Base-by-base conservation (phyloP, 371 early-diverging fungal species). In the Syncephalastrum monosporum region DNA sequence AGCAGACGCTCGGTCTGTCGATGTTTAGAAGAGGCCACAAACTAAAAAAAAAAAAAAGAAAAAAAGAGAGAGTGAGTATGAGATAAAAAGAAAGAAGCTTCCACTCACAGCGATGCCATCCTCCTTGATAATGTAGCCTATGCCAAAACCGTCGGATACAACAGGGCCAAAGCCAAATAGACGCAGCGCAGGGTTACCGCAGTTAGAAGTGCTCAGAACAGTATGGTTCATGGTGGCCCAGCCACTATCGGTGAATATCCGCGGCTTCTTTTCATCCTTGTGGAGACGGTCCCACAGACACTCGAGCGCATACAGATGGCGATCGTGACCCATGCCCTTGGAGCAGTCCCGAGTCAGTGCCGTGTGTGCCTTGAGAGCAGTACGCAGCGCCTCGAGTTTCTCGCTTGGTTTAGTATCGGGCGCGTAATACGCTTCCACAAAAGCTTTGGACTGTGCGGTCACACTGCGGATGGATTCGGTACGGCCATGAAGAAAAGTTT, bases 161-260 rank as follows among this genome's bases (percentile, higher is more conserved):
- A 91, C 91, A 59, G 93, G 91, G 21, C 95, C 95, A 88, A 93
- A 95, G 5, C 95, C 95, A 69, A 93, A 95, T 2, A 90, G 86
- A 25, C 87, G 81, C 47, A 91, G 82, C 43, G 89, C 86, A 44
- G 93, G 91, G 49, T 91, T 89, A 47, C 91, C 83, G 67, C 94
- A 90, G 69, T 95, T 93, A 23, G 91, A 91, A 3, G 95, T 94
- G 27, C 91, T 91, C 52, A 95, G 75, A 54, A 85, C 83, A 71
- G 93, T 92, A 71, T 88, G 85, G 52, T 82, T 82, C 50, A 82
- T 42, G 2, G 66, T 68, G n/a, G 61, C 63, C 77, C 77, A 82
- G 17, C 82, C 82, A 24, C 78, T 64, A 65, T 95, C 94, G 7
- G 80, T 75, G 68, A 91, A 94, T 27, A 95, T 69, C 42, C 60